Evolutionary conservation across 163 green algal species (phyloP).

Genomic region (Volvox carteri): DNA sequence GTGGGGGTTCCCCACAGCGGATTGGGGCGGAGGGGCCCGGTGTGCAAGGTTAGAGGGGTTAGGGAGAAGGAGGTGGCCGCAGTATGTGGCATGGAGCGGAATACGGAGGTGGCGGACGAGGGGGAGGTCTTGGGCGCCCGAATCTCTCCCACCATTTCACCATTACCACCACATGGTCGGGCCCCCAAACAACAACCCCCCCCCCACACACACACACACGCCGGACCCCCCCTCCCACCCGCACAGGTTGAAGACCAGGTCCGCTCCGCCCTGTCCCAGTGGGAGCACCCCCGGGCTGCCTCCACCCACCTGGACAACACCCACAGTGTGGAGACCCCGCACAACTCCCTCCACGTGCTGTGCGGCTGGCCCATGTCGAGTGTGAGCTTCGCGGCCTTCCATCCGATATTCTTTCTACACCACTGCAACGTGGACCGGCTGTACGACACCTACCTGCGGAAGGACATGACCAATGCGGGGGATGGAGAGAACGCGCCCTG

Average conservation of each 20-base stretch:
- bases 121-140: no score
- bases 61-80: no score
- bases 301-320: slow-evolving; percentile 1
- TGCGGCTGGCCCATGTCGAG: slow-evolving; percentile 55
- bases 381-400: slow-evolving; percentile 55
- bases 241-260: neutral
- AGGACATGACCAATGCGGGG: neutral
- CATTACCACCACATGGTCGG: no score
- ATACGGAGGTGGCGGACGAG: no score
- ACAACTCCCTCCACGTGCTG: slow-evolving; percentile 59
- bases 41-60: no score
- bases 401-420: slow-evolving; percentile 63
- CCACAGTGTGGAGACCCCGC: slow-evolving; percentile 52
- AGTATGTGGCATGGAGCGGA: no score
- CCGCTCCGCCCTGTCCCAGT: neutral
- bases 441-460: slow-evolving; percentile 50
- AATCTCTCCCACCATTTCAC: no score
- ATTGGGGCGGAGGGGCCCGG: no score
- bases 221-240: neutral
- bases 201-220: no score
- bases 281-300: slow-evolving; percentile 45
- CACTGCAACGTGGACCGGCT: slow-evolving; percentile 59
- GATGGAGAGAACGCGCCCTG: slow-evolving; percentile 5
- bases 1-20: no score
- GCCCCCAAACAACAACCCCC: no score